Evolutionary conservation across 257 asterid genomes (phyloP), one percentile per base, ranked within the genome.

Genomic region (Salvia splendens): DNA sequence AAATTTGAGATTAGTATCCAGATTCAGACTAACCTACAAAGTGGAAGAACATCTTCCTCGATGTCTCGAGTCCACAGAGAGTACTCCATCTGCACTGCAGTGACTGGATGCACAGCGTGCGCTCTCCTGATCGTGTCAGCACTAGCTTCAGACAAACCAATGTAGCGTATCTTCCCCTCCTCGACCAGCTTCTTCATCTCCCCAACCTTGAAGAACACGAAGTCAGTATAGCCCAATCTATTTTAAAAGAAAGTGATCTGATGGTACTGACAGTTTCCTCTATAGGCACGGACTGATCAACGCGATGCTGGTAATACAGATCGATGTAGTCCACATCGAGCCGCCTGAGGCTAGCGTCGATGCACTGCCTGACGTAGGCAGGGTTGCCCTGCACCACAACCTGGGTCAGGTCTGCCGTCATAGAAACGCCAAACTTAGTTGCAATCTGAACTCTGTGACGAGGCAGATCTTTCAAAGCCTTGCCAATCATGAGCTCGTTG

Each of bases 1-100:
- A 53, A 4, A 8, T 9, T 12, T 20, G 1, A 20, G 24, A 20
- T 20, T 20, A 20, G 24, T 0, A 20, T 20, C 28, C 33, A 17
- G 32, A 46, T 32, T 24, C 5, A 6, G 50, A 53, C 74, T 4
- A 36, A 81, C 92, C 87, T 61, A 62, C 93, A 86, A 66, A 83
- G 75, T 3, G 89, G 89, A 67, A 86, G 73, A 12, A 84, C 76
- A 36, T 78, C 87, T 1, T 78, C 72, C 61, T 83, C 89, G 11
- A 86, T 82, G 4, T 78, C 86, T 8, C 89, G 82, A 38, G 81
- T 74, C 86, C 85, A 80, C 17, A 84, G 48, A 11, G 89, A 86
- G 48, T 86, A 86, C 76, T 86, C 89, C 85, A 86, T 86, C 33
- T 86, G 82, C 9, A 83, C 67, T 3, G 85, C 82, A 20, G 81